These are phyloP conservation scores for Rubroboletus satanas DNA, from an alignment of 768 basidiomycete genomes.

Conservation along the genomic window DNA sequence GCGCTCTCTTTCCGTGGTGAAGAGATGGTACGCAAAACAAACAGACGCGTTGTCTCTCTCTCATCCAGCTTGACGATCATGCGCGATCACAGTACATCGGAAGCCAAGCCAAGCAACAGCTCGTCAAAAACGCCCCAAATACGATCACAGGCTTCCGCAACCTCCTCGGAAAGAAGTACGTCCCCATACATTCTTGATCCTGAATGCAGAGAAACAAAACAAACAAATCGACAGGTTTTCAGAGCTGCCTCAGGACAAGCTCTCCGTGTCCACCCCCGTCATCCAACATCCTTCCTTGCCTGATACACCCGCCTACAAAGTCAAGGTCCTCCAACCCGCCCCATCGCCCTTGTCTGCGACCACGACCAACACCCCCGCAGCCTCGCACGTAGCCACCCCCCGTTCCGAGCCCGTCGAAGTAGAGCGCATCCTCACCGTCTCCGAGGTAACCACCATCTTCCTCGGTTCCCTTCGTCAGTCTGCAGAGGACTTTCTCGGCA, in stretches of 20 bases:
- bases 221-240: slow-evolving; percentile 57
- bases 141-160: slow-evolving; percentile 95
- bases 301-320: slow-evolving; percentile 79
- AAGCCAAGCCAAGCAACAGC: slow-evolving; percentile 88
- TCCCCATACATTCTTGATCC: background rate
- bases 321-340: slow-evolving; percentile 74
- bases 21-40: slow-evolving; percentile 65
- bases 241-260: slow-evolving; percentile 55
- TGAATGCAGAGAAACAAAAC: background rate
- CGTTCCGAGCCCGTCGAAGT: slow-evolving; percentile 65
- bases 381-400: slow-evolving; percentile 66
- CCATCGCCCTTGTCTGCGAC: slow-evolving; percentile 64
- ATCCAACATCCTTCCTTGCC: slow-evolving; percentile 70
- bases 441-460: slow-evolving; percentile 84
- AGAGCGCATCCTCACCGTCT: slow-evolving; percentile 72
- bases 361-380: slow-evolving; percentile 54
- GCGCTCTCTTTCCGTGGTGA: slow-evolving; percentile 89
- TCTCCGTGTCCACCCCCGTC: slow-evolving; percentile 60
- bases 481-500: slow-evolving; percentile 88
- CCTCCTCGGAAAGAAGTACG: slow-evolving; percentile 85
- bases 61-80: slow-evolving; percentile 3
- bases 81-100: slow-evolving; percentile 76
- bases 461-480: slow-evolving; percentile 79
- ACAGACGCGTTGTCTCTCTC: background rate
- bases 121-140: slow-evolving; percentile 92